Conservation (phyloP, 176 grass and related monocot species). For the Carex kokanica region DNA sequence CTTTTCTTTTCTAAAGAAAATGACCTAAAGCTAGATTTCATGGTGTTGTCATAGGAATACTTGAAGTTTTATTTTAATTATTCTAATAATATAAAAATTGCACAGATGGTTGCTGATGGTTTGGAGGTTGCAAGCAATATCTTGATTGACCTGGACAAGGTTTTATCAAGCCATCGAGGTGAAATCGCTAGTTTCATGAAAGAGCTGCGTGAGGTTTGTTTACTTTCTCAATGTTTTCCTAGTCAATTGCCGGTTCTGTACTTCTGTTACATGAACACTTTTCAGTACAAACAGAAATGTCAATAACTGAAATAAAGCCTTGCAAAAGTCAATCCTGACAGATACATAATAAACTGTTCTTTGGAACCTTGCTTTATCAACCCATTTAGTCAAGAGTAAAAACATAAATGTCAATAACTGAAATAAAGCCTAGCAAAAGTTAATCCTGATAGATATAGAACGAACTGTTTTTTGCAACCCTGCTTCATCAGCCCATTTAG, state of each 20-base stretch:
- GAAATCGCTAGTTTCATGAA: conserved; percentile 71
- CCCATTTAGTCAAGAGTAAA: background rate
- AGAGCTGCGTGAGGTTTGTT: conserved; percentile 70
- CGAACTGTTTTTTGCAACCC: background rate
- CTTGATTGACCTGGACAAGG: conserved; percentile 59
- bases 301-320: background rate
- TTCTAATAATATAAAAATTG: background rate
- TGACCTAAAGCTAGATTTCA: background rate
- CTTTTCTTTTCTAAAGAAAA: background rate
- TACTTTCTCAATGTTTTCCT: conserved; percentile 11
- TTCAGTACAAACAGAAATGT: background rate
- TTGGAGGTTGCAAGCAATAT: conserved; percentile 59
- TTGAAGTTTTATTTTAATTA: background rate
- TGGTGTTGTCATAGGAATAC: background rate
- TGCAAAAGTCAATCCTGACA: background rate
- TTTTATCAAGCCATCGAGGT: conserved; percentile 58
- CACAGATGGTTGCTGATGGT: conserved; percentile 68
- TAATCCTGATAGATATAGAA: background rate
- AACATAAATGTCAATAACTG: background rate
- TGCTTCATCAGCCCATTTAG: background rate
- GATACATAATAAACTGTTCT: background rate
- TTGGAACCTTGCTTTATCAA: background rate
- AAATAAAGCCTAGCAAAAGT: background rate
- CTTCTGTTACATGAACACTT: background rate
- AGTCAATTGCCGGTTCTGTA: background rate